phyloP scores from a whole-genome alignment of 345 rosid species.

The Geranium brycei region DNA sequence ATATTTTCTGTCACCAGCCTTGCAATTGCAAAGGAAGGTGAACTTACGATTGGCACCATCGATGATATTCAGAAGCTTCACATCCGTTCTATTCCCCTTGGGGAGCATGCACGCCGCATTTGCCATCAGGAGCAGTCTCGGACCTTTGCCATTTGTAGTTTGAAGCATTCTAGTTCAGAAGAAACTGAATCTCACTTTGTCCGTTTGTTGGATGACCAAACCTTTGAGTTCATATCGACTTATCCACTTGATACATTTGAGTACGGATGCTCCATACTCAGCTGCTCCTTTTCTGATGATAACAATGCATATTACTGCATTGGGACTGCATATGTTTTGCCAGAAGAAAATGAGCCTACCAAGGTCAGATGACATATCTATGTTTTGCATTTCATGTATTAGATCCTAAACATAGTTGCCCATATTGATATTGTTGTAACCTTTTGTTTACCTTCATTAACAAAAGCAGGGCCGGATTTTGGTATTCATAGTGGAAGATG shows the following conservation, averaged over 20 bases:
- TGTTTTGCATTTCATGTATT: not conserved
- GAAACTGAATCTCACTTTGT: constrained; percentile 72
- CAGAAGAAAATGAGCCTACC: constrained; percentile 74
- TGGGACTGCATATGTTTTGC: constrained; percentile 91
- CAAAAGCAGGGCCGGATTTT: constrained; percentile 65
- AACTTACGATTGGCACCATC: constrained; percentile 85
- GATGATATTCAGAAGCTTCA: constrained; percentile 98
- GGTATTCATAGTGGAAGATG: constrained; percentile 76
- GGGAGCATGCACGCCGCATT: constrained; percentile 85
- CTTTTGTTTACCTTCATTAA: not conserved
- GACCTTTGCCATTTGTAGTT: constrained; percentile 76
- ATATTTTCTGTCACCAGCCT: constrained; percentile 32
- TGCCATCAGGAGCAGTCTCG: constrained; percentile 93
- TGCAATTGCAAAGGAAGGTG: constrained; percentile 91
- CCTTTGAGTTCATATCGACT: constrained; percentile 64
- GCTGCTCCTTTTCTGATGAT: constrained; percentile 84
- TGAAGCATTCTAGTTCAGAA: constrained; percentile 59
- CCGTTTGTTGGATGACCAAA: constrained; percentile 75
- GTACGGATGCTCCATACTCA: constrained; percentile 79
- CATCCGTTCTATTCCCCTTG: constrained; percentile 85
- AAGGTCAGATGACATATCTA: constrained; percentile 36
- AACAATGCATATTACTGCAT: constrained; percentile 69
- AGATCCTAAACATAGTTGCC: not conserved
- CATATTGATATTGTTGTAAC: not conserved
- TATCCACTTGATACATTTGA: constrained; percentile 79